A percentile compares a stretch with the other conserved stretches of the same genome.
These are phyloP conservation scores for Fomitopsis betulina DNA, from an alignment of 1,284 basidiomycete species.

Conservation along the genomic window DNA sequence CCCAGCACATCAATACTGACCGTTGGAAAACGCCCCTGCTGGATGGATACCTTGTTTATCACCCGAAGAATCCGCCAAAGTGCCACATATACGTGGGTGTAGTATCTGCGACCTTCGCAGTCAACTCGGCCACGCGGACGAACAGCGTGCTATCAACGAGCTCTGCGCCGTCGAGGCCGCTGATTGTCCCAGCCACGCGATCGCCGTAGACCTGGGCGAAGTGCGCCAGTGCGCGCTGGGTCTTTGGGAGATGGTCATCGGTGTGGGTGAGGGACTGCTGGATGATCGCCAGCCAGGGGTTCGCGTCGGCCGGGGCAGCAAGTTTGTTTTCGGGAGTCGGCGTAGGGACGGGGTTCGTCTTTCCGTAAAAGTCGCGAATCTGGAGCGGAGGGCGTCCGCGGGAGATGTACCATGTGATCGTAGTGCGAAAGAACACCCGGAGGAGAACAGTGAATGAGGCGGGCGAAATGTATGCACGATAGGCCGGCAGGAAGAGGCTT, in stretches of 20 bases:
- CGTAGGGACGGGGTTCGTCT: conserved; percentile 26
- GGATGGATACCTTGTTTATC: background rate
- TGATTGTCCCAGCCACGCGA: background rate
- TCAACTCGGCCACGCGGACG: conserved; percentile 46
- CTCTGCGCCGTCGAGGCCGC: conserved; percentile 33
- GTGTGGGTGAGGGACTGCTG: conserved; percentile 45
- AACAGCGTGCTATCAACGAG: conserved; percentile 59
- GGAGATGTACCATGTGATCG: conserved; percentile 32
- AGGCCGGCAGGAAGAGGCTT: conserved; percentile 35
- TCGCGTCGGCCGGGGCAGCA: conserved; percentile 32
- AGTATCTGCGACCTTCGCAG: conserved; percentile 29
- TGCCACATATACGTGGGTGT: conserved; percentile 44
- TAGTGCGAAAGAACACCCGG: conserved; percentile 33
- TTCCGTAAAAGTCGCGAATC: conserved; percentile 32
- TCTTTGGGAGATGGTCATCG: conserved; percentile 61
- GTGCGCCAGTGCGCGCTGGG: conserved; percentile 52
- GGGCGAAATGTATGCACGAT: conserved; percentile 24
- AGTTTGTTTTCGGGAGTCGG: conserved; percentile 30
- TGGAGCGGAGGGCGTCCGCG: conserved; percentile 32
- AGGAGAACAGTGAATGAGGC: conserved; percentile 31
- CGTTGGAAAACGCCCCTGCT: too few relatives aligned
- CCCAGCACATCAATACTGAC: too few relatives aligned
- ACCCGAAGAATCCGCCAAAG: conserved; percentile 17
- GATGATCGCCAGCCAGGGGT: conserved; percentile 54
- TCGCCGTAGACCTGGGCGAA: conserved; percentile 27